phyloP scores from a whole-genome alignment of 1,284 basidiomycete species.

The Coniferiporia sulphurascens region DNA sequence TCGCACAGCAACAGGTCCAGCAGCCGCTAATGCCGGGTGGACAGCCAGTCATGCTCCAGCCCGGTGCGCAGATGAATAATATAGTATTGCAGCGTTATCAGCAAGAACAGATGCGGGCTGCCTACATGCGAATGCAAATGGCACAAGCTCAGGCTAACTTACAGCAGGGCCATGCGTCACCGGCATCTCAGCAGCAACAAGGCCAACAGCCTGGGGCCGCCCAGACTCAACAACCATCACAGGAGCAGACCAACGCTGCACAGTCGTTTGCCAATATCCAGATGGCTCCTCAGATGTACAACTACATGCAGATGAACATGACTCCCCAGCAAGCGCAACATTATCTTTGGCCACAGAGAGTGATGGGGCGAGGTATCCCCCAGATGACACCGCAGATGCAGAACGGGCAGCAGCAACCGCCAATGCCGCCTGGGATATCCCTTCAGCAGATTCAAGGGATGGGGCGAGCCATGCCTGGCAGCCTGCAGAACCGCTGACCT shows the following conservation, averaged over 20 bases:
- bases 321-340: conserved; percentile 2
- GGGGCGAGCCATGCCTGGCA: neutral
- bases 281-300: conserved; percentile 2
- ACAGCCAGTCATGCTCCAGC: conserved; percentile 12
- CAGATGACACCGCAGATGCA: conserved; percentile 3
- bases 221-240: conserved; percentile 25
- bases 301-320: conserved; percentile 11
- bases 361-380: neutral
- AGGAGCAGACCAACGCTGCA: conserved; percentile 22
- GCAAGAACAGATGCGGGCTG: conserved; percentile 21
- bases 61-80: conserved; percentile 11
- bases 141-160: conserved; percentile 20
- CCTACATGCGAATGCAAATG: conserved; percentile 16
- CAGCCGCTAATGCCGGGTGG: conserved; percentile 21
- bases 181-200: conserved; percentile 17
- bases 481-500: conserved; percentile 8
- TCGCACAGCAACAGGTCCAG: conserved; percentile 15
- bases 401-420: conserved; percentile 11
- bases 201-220: conserved; percentile 11
- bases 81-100: neutral
- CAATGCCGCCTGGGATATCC: conserved; percentile 6
- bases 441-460: conserved; percentile 12
- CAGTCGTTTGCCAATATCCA: conserved; percentile 12
- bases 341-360: neutral
- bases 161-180: conserved; percentile 15